phyloP scores from a whole-genome alignment of 495 filamentous ascomycete species.

The Jackrogersella multiformis region DNA sequence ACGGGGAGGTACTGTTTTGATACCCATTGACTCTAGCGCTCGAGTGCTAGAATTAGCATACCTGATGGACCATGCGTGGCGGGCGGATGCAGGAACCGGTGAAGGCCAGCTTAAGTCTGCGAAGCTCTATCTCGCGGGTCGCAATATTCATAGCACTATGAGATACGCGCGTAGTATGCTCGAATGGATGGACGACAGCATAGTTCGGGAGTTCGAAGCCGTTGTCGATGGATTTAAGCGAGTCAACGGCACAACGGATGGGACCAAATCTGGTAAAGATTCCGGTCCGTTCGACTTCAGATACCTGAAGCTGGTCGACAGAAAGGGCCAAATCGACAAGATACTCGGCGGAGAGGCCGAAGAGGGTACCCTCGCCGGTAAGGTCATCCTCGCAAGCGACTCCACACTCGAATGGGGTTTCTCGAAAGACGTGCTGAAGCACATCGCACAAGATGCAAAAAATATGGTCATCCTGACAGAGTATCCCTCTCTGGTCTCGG shows the following conservation, averaged over 20 bases:
- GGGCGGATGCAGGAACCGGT: slow-evolving; percentile 64
- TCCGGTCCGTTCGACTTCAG: slow-evolving; percentile 90
- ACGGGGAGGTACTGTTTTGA: slow-evolving; percentile 90
- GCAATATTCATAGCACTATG: slow-evolving; percentile 82
- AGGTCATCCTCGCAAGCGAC: slow-evolving; percentile 92
- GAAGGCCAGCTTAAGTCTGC: slow-evolving; percentile 72
- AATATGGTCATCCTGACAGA: slow-evolving; percentile 91
- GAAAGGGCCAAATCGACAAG: slow-evolving; percentile 74
- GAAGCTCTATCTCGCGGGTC: slow-evolving; percentile 83
- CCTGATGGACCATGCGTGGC: slow-evolving; percentile 90
- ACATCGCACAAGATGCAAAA: slow-evolving; percentile 74
- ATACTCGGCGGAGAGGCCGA: slow-evolving; percentile 55
- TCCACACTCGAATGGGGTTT: slow-evolving; percentile 94
- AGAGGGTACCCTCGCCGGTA: slow-evolving; percentile 56
- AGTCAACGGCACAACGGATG: slow-evolving; percentile 54
- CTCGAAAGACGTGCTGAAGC: slow-evolving; percentile 81
- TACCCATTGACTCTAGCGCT: slow-evolving; percentile 94
- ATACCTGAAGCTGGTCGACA: slow-evolving; percentile 81
- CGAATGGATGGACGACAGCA: slow-evolving; percentile 98
- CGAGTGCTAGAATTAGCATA: slow-evolving; percentile 94
- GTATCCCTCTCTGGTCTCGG: slow-evolving; percentile 53
- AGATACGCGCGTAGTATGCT: slow-evolving; percentile 91
- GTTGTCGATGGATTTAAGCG: slow-evolving; percentile 63
- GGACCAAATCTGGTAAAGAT: slow-evolving; percentile 50
- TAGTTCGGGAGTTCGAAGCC: slow-evolving; percentile 90